phyloP scores from a whole-genome alignment of 2,329 filamentous ascomycete genomes.

The Cordyceps farinosa region DNA sequence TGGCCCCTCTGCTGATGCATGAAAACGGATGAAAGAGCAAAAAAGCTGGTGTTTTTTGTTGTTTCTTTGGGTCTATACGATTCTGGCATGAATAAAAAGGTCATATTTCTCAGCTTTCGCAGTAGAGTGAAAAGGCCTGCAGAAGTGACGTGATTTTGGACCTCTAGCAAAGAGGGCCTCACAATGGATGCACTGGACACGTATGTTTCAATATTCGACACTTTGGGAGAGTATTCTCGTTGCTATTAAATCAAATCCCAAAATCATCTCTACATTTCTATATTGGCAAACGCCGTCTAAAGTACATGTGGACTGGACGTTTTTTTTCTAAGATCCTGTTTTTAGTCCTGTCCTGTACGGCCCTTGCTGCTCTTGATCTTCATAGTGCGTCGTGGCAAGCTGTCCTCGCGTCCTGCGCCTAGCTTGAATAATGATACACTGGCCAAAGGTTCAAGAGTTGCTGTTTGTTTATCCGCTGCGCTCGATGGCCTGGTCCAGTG shows the following conservation, averaged over 20 bases:
- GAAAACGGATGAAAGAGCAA: background rate
- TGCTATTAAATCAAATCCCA: background rate
- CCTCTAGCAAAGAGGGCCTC: no score
- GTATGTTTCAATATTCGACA: no score
- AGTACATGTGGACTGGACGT: constrained; percentile 6
- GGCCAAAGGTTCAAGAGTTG: background rate
- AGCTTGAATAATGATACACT: constrained; percentile 11
- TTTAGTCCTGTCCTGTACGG: background rate
- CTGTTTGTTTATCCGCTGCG: background rate
- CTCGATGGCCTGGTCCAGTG: background rate
- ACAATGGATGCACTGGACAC: no score
- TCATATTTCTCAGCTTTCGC: background rate
- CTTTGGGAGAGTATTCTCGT: background rate
- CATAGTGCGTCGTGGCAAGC: constrained; percentile 8
- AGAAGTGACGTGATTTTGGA: no score
- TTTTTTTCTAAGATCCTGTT: background rate
- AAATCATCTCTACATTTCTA: constrained; percentile 15
- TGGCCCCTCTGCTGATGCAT: no score
- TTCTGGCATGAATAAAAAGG: constrained; percentile 1
- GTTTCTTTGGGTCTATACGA: constrained; percentile 1
- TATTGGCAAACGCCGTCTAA: constrained; percentile 16
- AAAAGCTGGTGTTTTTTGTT: background rate
- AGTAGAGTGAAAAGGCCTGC: background rate
- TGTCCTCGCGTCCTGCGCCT: constrained; percentile 12
- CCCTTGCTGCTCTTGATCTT: background rate